A percentile compares a stretch with the other conserved stretches of the same genome.
Evolutionary conservation across 2,329 filamentous ascomycete species (phyloP).

Genomic region (Fusarium keratoplasticum): DNA sequence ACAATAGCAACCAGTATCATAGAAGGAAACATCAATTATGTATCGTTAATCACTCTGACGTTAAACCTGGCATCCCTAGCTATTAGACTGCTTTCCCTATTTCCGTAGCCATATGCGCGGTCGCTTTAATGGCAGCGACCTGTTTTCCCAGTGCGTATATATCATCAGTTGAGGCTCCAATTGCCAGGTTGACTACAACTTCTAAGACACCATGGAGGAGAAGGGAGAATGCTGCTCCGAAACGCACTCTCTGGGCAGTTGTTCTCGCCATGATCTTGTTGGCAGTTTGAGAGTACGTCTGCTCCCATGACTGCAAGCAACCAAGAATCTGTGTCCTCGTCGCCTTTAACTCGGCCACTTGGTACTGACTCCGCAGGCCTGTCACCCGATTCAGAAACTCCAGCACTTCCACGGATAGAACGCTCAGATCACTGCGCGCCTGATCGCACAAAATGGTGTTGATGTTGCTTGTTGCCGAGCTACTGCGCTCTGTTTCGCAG

Average conservation of each 20-base stretch:
- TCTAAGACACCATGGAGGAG: not conserved
- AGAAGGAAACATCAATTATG: not conserved
- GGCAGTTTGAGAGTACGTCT: not conserved
- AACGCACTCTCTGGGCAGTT: not conserved
- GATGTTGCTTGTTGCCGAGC: not conserved
- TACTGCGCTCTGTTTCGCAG: not conserved
- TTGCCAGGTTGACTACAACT: not conserved
- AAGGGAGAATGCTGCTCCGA: not conserved
- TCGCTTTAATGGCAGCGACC: not conserved
- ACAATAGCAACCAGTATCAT: not conserved
- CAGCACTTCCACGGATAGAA: not conserved
- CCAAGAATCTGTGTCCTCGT: not conserved
- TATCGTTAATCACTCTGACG: not conserved
- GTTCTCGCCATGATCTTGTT: not conserved
- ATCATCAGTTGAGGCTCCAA: not conserved
- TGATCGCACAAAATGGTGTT: not conserved
- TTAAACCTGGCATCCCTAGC: not conserved
- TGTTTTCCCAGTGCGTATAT: not conserved
- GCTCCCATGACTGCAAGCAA: not conserved
- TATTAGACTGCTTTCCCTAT: not conserved
- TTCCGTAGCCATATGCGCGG: not conserved
- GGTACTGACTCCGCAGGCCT: not conserved
- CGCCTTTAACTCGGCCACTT: not conserved
- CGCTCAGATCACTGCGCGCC: conserved; percentile 3
- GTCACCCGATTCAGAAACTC: not conserved